Conservation (phyloP, 352 stramenopile species). For the Phytophthora pisi region DNA sequence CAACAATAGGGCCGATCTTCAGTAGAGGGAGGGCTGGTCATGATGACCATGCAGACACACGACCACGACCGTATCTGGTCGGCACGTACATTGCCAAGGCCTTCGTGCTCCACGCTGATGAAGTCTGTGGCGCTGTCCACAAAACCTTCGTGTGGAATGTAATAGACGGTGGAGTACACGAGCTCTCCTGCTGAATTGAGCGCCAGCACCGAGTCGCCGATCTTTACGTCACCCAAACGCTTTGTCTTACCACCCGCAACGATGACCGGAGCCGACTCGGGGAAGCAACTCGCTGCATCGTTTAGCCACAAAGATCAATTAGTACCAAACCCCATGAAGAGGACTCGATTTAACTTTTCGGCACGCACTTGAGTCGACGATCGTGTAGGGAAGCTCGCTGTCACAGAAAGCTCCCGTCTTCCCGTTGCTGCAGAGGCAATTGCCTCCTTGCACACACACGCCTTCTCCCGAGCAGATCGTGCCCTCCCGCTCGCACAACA, state of each 20-base stretch:
- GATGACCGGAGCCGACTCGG: constrained; percentile 49
- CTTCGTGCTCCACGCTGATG: constrained; percentile 43
- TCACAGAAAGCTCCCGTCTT: constrained; percentile 71
- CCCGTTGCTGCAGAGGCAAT: constrained; percentile 63
- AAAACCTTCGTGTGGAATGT: constrained; percentile 61
- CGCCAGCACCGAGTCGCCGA: constrained; percentile 64
- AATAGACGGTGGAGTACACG: constrained; percentile 67
- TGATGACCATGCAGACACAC: not conserved
- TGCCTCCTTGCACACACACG: constrained; percentile 69
- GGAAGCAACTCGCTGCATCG: constrained; percentile 62
- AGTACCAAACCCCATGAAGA: constrained; percentile 6
- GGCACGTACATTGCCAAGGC: constrained; percentile 23
- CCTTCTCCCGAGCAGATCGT: constrained; percentile 70
- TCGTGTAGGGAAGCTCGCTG: constrained; percentile 47
- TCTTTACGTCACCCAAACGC: constrained; percentile 32
- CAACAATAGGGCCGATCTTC: constrained; percentile 8
- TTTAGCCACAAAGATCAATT: constrained; percentile 16
- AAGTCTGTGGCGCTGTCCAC: constrained; percentile 22
- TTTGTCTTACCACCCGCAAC: constrained; percentile 29
- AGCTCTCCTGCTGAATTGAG: constrained; percentile 40
- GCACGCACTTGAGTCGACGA: constrained; percentile 50
- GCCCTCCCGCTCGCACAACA: constrained; percentile 77
- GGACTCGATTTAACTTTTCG: not conserved
- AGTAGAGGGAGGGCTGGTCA: not conserved
- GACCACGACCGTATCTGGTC: constrained; percentile 21